These are phyloP conservation scores for Colletotrichum orchidophilum DNA, from an alignment of 2,329 filamentous ascomycete species.

Conservation along the genomic window DNA sequence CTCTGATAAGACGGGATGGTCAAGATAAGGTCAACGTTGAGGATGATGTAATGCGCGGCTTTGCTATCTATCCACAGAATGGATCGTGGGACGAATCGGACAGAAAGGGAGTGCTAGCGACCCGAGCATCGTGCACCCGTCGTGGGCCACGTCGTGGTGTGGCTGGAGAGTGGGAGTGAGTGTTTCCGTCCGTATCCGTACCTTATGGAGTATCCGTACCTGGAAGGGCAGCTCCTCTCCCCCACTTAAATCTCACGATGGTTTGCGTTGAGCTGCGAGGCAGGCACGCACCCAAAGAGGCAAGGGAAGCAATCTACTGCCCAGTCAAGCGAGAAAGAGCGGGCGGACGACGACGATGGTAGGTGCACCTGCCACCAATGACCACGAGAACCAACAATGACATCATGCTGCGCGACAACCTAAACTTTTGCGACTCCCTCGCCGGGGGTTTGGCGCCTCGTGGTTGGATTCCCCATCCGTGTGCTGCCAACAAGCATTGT, in stretches of 20 bases:
- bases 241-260: constrained; percentile 21
- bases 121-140: neutral
- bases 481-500: neutral
- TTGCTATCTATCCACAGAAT: neutral
- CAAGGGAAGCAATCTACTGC: neutral
- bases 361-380: constrained; percentile 20
- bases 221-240: neutral
- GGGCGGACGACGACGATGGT: constrained; percentile 1
- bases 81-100: neutral
- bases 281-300: constrained; percentile 17
- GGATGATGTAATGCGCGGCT: neutral
- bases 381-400: constrained; percentile 18
- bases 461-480: constrained; percentile 10
- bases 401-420: constrained; percentile 19
- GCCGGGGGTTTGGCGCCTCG: neutral
- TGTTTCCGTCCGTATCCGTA: neutral
- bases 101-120: neutral
- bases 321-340: constrained; percentile 18
- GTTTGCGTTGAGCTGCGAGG: constrained; percentile 4
- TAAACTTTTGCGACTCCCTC: neutral
- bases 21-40: neutral
- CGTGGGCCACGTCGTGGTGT: neutral
- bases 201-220: too few species aligned
- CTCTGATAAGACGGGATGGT: constrained; percentile 6
- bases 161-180: neutral